A percentile compares a stretch with the other conserved stretches of the same genome.
Evolutionary conservation across 371 early-diverging fungal genomes (phyloP).

Genomic region (Capillidium rhysosporum): DNA sequence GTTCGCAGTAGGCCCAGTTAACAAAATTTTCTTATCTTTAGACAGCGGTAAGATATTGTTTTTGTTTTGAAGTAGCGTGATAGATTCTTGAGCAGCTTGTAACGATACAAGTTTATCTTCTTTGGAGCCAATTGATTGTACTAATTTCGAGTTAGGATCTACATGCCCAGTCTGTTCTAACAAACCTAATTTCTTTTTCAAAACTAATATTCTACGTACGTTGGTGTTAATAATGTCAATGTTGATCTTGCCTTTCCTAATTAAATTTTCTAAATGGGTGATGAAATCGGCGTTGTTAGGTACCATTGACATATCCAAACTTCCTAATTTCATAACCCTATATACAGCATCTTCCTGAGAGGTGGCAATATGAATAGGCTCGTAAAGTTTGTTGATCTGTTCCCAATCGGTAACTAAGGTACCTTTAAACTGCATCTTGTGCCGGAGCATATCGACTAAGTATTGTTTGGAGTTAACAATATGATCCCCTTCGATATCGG

Average conservation of each 20-base stretch:
- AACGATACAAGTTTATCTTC: conserved; percentile 22
- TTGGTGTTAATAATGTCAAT: conserved; percentile 24
- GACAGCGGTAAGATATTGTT: conserved; percentile 21
- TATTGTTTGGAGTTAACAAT: conserved; percentile 30
- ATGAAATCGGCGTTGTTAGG: conserved; percentile 25
- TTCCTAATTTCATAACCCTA: conserved; percentile 24
- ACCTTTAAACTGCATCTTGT: conserved; percentile 33
- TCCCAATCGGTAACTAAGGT: conserved; percentile 43
- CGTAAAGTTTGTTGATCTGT: conserved; percentile 31
- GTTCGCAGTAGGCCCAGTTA: conserved; percentile 26
- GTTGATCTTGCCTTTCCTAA: conserved; percentile 14
- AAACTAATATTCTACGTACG: conserved; percentile 14
- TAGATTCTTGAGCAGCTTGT: conserved; percentile 27
- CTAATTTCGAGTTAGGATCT: conserved; percentile 11
- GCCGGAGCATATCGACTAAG: conserved; percentile 25
- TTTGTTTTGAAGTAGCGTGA: conserved; percentile 32
- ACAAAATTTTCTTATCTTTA: conserved; percentile 13
- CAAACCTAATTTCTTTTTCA: conserved; percentile 30
- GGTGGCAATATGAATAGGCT: conserved; percentile 21
- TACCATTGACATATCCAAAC: conserved; percentile 46
- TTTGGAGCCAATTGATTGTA: conserved; percentile 14
- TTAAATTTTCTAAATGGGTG: conserved; percentile 16
- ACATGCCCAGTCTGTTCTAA: conserved; percentile 20
- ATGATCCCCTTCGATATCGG: conserved; percentile 37
- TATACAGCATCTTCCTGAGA: conserved; percentile 21